Base-by-base conservation (phyloP, 73 alveolate species). In the Loxodes magnus region DNA sequence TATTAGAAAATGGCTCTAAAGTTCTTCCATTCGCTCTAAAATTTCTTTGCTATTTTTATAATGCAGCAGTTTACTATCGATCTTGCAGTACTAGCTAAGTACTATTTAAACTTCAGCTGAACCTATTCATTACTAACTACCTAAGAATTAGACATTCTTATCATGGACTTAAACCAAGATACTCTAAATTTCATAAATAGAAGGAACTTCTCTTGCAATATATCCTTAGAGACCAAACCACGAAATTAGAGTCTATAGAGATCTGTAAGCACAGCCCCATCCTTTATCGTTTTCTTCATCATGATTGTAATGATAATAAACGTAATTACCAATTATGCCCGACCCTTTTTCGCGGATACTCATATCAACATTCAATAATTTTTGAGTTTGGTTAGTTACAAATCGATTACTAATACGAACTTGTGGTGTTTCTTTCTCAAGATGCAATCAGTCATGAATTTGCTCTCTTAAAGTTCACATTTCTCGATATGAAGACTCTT, bases 241-340 rank as follows among this genome's bases (percentile, higher is more conserved):
- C 35, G 92, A 72, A 15, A 88, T 27, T 22, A 88, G 43, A 0
- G 94, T 88, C 57, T 79, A 73, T 16, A 89, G 64, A 26, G 94
- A 75, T 43, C 98, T 64, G 44, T 89, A 89, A 15, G 98, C 98
- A 55, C 98, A 89, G 4, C 98, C 98, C 98, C 98, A 89, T 5
- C 98, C 98, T 26, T 74, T 80, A 51, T 89, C 98, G 71, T 77
- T 77, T 34, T 81, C 71, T 25, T 88, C 85, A 67, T 89, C 98
- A 67, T 89, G 89, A 79, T 79, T 79, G 56, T 89, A 89, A 71
- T 89, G 98, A 56, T 71, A 81, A 71, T 84, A 89, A 30, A 72
- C 59, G 51, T 85, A 89, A 38, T 76, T 83, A 10, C 98, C 98
- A 42, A 72, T 39, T 5, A 85, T 87, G 30, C 57, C 23, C n/a